Base-by-base conservation (phyloP, 179 eudicot genomes). In the Nepenthes alata region DNA sequence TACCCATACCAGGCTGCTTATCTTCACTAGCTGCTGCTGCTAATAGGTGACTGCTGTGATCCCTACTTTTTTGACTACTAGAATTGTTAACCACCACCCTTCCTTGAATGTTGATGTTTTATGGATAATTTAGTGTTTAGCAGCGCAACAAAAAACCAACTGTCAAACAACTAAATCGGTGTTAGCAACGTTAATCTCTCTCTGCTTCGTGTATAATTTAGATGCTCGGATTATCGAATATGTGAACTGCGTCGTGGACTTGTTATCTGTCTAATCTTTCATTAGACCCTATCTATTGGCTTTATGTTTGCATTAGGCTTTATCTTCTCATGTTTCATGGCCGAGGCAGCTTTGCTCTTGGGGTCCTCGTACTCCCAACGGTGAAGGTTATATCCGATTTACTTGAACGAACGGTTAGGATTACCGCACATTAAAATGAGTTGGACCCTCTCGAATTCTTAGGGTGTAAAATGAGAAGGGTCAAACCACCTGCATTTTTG, bases 1-100 rank as follows among this genome's bases (percentile, higher is more conserved):
- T 83, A 74, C 79, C 95, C 86, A 82, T 91, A 84, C 70, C 95
- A 86, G 78, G 80, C 86, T 75, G 70, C 89, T 8, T 91, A 86
- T 67, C 84, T 86, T 78, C 98, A 83, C 94, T 88, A 82, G 77
- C 69, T 71, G 62, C 77, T 72, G 77, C 81, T 79, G 79, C 73
- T 70, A 67, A 77, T 56, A 65, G 76, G 71, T 68, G 78, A 71
- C 71, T 57, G 45, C 41, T 36, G 37, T 47, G 64, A 55, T 52
- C 59, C 65, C 68, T 77, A 71, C 39, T 11, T 56, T 67, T 72
- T 85, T 93, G 77, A 89, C 95, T 80, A 56, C 81, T 80, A 86
- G 90, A 25, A 25, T 25, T 76, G 76, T 78, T 86, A 77, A 25
- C 25, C 25, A 25, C 25, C 25, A 87, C 89, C 87, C 82, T 73